phyloP scores from a whole-genome alignment of 2,329 filamentous ascomycete species.

The Fusarium paranaense region DNA sequence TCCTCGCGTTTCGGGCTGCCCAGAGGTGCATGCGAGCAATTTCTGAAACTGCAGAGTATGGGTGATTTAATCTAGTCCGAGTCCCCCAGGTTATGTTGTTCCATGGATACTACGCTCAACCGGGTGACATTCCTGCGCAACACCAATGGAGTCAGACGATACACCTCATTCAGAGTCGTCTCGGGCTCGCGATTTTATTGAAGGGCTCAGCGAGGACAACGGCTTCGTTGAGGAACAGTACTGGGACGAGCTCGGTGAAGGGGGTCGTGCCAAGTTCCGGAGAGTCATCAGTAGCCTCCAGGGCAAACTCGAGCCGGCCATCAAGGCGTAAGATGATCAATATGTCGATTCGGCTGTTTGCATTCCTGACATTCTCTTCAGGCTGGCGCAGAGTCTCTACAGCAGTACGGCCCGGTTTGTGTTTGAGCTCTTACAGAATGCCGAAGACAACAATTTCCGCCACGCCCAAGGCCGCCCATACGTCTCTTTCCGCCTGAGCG shows the following conservation, averaged over 20 bases:
- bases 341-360: too few relatives aligned
- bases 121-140: not conserved
- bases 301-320: not conserved
- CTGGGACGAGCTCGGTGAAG: not conserved
- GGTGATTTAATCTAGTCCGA: not conserved
- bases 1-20: not conserved
- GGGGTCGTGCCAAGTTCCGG: not conserved
- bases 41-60: not conserved
- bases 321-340: not conserved
- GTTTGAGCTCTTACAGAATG: constrained; percentile 20
- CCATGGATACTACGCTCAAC: not conserved
- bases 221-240: not conserved
- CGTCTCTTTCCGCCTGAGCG: not conserved
- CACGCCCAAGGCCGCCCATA: not conserved
- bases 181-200: not conserved
- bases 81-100: not conserved
- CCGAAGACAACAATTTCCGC: constrained; percentile 5
- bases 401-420: constrained; percentile 7
- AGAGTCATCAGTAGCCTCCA: not conserved
- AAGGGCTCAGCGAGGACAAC: not conserved
- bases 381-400: constrained; percentile 3
- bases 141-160: not conserved
- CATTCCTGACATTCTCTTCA: too few relatives aligned
- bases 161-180: too few relatives aligned
- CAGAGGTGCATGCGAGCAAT: not conserved